Evolutionary conservation across 2,329 filamentous ascomycete genomes (phyloP), one percentile per base, ranked within the genome.

Genomic region (Leptodontidium sp.): DNA sequence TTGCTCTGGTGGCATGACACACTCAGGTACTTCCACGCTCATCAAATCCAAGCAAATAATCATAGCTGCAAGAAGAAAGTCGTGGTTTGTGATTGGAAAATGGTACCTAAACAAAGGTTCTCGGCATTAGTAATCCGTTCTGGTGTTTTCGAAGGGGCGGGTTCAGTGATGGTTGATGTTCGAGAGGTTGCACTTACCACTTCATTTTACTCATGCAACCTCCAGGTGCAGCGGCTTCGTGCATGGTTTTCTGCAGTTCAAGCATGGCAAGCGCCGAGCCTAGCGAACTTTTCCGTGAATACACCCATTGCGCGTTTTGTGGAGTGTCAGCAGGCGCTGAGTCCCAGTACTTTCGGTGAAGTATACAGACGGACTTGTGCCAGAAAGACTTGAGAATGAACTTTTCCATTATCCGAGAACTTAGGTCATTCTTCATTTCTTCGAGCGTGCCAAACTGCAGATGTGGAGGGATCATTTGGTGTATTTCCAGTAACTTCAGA

Each of bases 41-140:
- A 74, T 73, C 2, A 76, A n/a, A 64, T 75, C 72, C 38, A 91
- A 78, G 70, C 86, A 89, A 4, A 91, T 74, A 11, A 90, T 82
- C 83, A 89, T 88, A 67, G 86, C 84, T 0, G 88, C 87, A 1
- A 90, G 82, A 57, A 90, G 78, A 63, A 87, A 90, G 74, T 91
- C 88, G 64, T 89, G 86, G 66, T 87, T 83, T 12, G 84, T 83
- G 6, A 90, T 79, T 0, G 85, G 85, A 4, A 84, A 85, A 29
- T 89, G 77, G 71, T 89, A 88, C 57, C 57, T 59, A 17, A 8
- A 26, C 6, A 17, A 59, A n/a, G 21, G 21, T 26, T 17, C 35
- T 5, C 0, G 7, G 24, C 15, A 9, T 45, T 21, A 45, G 21
- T 29, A 9, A n/a, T 7, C 35, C 8, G 4, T 26, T 45, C 12